Evolutionary conservation across 2,329 filamentous ascomycete species (phyloP).

Genomic region (Periglandula ipomoeae): DNA sequence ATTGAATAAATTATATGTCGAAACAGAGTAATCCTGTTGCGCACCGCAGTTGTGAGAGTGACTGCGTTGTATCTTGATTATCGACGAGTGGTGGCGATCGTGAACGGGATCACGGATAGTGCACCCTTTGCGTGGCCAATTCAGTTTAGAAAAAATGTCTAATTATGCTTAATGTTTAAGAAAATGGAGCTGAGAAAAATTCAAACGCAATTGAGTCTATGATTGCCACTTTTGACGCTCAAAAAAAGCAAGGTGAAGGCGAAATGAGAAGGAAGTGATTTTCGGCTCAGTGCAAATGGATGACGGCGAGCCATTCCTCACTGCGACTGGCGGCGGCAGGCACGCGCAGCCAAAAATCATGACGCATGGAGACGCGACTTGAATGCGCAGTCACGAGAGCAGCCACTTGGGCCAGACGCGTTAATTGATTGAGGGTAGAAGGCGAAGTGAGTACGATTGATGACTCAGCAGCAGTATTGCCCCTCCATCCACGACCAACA

Average conservation of each 20-base stretch:
- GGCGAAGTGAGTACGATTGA: neutral
- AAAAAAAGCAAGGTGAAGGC: neutral
- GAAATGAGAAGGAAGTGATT: neutral
- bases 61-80: neutral
- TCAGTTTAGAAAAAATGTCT: neutral
- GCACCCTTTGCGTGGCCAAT: neutral
- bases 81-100: neutral
- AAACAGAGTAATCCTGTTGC: neutral
- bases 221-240: neutral
- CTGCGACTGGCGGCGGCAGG: neutral
- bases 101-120: neutral
- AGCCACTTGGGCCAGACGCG: slow-evolving; percentile 6
- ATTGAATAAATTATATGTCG: too few species aligned
- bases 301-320: neutral
- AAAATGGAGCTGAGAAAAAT: neutral
- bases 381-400: slow-evolving; percentile 23
- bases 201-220: neutral
- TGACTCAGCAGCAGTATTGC: slow-evolving; percentile 6
- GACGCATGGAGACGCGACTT: slow-evolving; percentile 24
- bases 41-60: neutral
- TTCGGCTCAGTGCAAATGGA: neutral
- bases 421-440: neutral
- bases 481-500: neutral
- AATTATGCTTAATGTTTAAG: neutral
- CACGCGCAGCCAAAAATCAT: slow-evolving; percentile 13